phyloP scores from a whole-genome alignment of 345 rosid species.

The Gossypium herbaceum region DNA sequence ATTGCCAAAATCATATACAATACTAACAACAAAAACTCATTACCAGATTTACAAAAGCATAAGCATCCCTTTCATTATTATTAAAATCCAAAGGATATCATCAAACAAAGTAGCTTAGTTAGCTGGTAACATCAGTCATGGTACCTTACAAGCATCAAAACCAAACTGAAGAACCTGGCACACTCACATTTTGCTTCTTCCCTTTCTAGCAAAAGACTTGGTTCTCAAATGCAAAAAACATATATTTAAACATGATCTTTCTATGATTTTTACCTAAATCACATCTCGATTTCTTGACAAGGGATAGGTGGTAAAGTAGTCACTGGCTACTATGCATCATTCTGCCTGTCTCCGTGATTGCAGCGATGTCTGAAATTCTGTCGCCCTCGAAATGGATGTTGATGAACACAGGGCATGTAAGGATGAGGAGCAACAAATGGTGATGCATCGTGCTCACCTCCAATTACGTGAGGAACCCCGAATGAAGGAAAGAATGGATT shows the following conservation, averaged over 20 bases:
- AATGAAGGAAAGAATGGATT: conserved; percentile 18
- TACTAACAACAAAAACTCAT: too few species aligned
- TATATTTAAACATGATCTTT: neutral
- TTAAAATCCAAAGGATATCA: neutral
- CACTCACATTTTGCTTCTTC: neutral
- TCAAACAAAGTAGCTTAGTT: neutral
- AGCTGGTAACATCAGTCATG: neutral
- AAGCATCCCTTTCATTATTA: too few species aligned
- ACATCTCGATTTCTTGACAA: neutral
- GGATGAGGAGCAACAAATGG: conserved; percentile 27
- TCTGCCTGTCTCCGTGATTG: conserved; percentile 32
- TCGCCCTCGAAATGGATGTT: conserved; percentile 5
- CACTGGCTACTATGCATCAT: neutral
- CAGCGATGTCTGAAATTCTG: conserved; percentile 27
- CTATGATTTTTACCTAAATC: neutral
- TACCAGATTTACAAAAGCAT: too few species aligned
- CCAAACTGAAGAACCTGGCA: neutral
- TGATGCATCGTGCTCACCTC: conserved; percentile 37
- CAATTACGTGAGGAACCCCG: conserved; percentile 17
- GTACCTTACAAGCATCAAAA: neutral
- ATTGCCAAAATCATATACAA: too few species aligned
- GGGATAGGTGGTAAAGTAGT: neutral
- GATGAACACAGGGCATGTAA: conserved; percentile 17
- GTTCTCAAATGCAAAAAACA: neutral
- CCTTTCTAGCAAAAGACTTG: neutral